Percentiles rank a stretch among this genome's conserved stretches.
phyloP scores from a whole-genome alignment of 2,329 filamentous ascomycete species.

The Annulohypoxylon truncatum region DNA sequence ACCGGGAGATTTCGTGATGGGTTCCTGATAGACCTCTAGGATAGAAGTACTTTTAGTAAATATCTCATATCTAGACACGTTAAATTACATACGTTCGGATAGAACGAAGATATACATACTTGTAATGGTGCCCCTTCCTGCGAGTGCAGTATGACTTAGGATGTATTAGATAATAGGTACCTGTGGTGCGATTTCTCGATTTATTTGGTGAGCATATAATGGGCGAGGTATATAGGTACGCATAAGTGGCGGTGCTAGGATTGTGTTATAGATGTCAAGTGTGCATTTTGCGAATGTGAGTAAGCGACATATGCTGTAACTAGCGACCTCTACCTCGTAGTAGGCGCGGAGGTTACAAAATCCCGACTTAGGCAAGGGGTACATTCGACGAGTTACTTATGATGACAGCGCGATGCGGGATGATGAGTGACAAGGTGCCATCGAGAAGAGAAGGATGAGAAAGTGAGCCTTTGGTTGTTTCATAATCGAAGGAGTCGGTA shows the following conservation, averaged over 20 bases:
- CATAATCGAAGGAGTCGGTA: neutral
- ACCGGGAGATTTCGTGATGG: neutral
- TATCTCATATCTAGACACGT: neutral
- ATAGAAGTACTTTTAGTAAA: neutral
- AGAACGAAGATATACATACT: neutral
- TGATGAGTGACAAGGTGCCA: neutral
- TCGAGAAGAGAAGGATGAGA: neutral
- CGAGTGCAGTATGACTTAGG: neutral
- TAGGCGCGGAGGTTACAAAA: conserved; percentile 5
- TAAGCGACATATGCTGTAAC: conserved; percentile 27
- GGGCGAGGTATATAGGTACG: neutral
- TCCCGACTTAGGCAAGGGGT: conserved; percentile 6
- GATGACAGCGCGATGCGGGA: conserved; percentile 6
- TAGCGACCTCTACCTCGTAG: neutral
- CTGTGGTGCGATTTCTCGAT: neutral
- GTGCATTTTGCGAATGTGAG: conserved; percentile 7
- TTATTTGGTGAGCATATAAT: conserved; percentile 2
- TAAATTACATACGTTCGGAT: neutral
- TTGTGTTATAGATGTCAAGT: neutral
- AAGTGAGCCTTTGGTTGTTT: neutral
- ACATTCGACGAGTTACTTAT: neutral
- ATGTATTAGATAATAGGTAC: neutral
- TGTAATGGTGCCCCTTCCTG: neutral
- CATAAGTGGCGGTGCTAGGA: neutral
- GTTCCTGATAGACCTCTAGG: neutral